Conservation (phyloP, 495 filamentous ascomycete genomes). For the Aspergillus incahuasiensis region DNA sequence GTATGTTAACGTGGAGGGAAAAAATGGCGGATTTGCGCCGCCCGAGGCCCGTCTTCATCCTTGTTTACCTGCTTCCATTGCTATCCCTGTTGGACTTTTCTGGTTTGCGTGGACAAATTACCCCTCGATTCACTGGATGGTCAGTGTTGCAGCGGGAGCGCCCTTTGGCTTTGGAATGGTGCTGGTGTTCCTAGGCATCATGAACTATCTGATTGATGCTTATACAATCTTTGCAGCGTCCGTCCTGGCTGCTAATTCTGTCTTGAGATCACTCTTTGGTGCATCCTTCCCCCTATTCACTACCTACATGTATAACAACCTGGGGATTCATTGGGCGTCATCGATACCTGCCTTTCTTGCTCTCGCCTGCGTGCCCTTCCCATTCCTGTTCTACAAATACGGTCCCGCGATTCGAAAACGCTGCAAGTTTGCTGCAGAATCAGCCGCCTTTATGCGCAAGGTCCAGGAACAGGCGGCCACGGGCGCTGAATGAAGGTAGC, state of each 20-base stretch:
- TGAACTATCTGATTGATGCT: constrained; percentile 75
- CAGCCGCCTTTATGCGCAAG: too few species aligned
- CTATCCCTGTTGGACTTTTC: constrained; percentile 52
- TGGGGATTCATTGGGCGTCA: too few species aligned
- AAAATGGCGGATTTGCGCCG: constrained; percentile 46
- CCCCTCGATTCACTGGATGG: constrained; percentile 63
- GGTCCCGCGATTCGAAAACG: too few species aligned
- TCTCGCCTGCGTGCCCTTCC: too few species aligned
- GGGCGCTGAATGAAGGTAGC: too few species aligned
- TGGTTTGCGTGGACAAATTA: constrained; percentile 69
- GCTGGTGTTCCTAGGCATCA: constrained; percentile 64
- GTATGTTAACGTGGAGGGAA: too few species aligned
- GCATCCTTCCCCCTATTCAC: constrained; percentile 83
- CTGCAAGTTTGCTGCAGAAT: too few species aligned
- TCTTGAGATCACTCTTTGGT: constrained; percentile 65
- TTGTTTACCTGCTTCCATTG: constrained; percentile 35
- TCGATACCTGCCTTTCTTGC: too few species aligned
- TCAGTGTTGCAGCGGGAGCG: constrained; percentile 55
- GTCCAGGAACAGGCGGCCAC: too few species aligned
- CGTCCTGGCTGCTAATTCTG: constrained; percentile 70
- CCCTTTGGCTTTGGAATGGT: constrained; percentile 75
- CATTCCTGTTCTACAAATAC: too few species aligned
- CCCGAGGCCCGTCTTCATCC: constrained; percentile 47
- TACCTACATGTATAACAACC: constrained; percentile 64
- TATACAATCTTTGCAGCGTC: constrained; percentile 79